Evolutionary conservation across 2,329 filamentous ascomycete species (phyloP), one percentile per base, ranked within the genome.

Genomic region (Fusarium sp.): DNA sequence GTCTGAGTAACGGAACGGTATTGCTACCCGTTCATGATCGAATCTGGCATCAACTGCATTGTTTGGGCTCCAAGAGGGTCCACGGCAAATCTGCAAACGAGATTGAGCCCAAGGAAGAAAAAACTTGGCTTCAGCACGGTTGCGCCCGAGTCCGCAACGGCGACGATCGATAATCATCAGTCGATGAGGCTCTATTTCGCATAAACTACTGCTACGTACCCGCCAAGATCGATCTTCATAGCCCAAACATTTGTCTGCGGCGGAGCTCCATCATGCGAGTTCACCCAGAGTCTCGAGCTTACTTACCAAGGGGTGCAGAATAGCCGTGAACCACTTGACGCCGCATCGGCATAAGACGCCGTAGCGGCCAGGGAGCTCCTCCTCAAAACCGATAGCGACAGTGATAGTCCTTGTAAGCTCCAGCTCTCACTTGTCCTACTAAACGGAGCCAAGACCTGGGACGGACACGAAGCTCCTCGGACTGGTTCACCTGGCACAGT

Each of bases 71-170:
- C 67, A 16, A n/a, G 44, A 59, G 33, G 53, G 60, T 58, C 40
- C 62, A 58, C 36, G 59, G 34, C 31, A 55, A 49, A 61, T 59
- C 23, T 46, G 14, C 31, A 54, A 13, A 31, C 18, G 46, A 61
- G 38, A 55, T 55, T 25, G 50, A 53, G 44, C 20, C 40, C 20
- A 55, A 58, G 53, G 31, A 23, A 65, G 53, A 20, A 50, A 42
- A 58, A 56, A 42, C 51, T 69, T 71, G 68, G 61, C 68, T 69
- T 63, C 44, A 63, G 65, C 61, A 69, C 46, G 68, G 58, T 61
- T 61, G n/a, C 51, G 53, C 18, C 34, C 44, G 50, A 65, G 27
- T 49, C 25, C 40, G 56, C 18, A 62, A 60, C 60, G 16, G 50
- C 31, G 51, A 55, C 49, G 65, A 58, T 69, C 62, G 54, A 50